These are phyloP conservation scores for Whalleya microplaca DNA, from an alignment of 2,329 filamentous ascomycete species.

Conservation along the genomic window DNA sequence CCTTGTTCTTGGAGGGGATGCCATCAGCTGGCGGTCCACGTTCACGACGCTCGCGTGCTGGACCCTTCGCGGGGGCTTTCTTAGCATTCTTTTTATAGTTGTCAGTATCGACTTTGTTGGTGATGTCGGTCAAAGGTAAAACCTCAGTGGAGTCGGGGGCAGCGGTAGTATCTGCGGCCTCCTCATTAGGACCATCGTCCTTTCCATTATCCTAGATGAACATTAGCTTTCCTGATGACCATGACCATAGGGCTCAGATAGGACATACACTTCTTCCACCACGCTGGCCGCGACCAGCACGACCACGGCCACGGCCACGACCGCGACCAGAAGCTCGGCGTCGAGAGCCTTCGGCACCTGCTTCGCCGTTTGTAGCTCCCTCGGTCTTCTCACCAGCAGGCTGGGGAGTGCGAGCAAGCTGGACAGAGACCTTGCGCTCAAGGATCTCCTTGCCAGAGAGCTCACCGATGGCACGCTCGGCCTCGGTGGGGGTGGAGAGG, in stretches of 20 bases:
- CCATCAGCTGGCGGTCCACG: slow-evolving; percentile 96
- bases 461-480: slow-evolving; percentile 91
- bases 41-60: slow-evolving; percentile 69
- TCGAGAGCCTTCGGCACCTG: slow-evolving; percentile 67
- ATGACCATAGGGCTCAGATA: neutral
- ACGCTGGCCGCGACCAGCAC: slow-evolving; percentile 70
- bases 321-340: slow-evolving; percentile 67
- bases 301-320: slow-evolving; percentile 67
- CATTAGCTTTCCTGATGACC: slow-evolving; percentile 20
- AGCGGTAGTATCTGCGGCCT: slow-evolving; percentile 51
- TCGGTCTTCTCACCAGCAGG: slow-evolving; percentile 77
- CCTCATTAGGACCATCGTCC: slow-evolving; percentile 52
- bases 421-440: slow-evolving; percentile 98
- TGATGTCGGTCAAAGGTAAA: slow-evolving; percentile 59
- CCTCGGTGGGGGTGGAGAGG: slow-evolving; percentile 90
- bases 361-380: slow-evolving; percentile 73
- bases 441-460: slow-evolving; percentile 97
- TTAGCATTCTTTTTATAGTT: slow-evolving; percentile 41
- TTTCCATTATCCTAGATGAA: slow-evolving; percentile 47
- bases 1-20: slow-evolving; percentile 98
- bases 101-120: slow-evolving; percentile 51
- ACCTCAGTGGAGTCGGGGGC: slow-evolving; percentile 57
- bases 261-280: slow-evolving; percentile 57
- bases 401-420: slow-evolving; percentile 97
- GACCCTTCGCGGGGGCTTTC: slow-evolving; percentile 56